These are phyloP conservation scores for Termitomyces bulborhizus DNA, from an alignment of 768 basidiomycete species.

Conservation along the genomic window DNA sequence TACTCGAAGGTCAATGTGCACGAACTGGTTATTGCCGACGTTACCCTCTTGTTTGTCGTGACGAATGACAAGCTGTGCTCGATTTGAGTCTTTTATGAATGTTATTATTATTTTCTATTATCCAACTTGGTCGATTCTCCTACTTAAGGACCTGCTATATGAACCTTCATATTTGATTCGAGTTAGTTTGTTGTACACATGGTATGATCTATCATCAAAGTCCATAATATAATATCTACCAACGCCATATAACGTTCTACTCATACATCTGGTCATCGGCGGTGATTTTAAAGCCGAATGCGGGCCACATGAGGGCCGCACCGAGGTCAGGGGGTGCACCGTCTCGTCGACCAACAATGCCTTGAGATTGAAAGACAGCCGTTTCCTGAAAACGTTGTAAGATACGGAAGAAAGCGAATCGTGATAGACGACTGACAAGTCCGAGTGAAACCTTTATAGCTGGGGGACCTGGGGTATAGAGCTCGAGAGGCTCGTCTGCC, in stretches of 20 bases:
- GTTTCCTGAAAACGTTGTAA: constrained; percentile 14
- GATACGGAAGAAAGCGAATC: background rate
- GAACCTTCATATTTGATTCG: too few species aligned
- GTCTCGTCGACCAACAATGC: constrained; percentile 35
- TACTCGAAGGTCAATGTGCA: too few species aligned
- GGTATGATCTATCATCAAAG: too few species aligned
- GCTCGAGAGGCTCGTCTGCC: constrained; percentile 28
- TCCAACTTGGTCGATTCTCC: too few species aligned
- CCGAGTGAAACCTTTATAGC: constrained; percentile 63
- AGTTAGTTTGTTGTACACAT: too few species aligned
- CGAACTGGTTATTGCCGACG: too few species aligned
- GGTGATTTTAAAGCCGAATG: constrained; percentile 33
- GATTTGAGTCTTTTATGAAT: too few species aligned
- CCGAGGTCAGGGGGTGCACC: constrained; percentile 43
- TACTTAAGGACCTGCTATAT: too few species aligned
- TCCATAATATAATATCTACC: too few species aligned
- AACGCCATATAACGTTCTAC: background rate
- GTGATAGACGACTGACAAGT: constrained; percentile 30
- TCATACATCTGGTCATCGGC: constrained; percentile 26
- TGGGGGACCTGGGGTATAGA: constrained; percentile 39
- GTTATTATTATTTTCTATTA: too few species aligned
- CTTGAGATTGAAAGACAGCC: constrained; percentile 40
- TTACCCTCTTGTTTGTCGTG: too few species aligned
- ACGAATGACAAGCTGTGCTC: too few species aligned
- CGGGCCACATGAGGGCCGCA: constrained; percentile 40